Percentiles rank a stretch among this genome's conserved stretches.
Conservation (phyloP, 495 filamentous ascomycete species). For the Neurospora terricola region DNA sequence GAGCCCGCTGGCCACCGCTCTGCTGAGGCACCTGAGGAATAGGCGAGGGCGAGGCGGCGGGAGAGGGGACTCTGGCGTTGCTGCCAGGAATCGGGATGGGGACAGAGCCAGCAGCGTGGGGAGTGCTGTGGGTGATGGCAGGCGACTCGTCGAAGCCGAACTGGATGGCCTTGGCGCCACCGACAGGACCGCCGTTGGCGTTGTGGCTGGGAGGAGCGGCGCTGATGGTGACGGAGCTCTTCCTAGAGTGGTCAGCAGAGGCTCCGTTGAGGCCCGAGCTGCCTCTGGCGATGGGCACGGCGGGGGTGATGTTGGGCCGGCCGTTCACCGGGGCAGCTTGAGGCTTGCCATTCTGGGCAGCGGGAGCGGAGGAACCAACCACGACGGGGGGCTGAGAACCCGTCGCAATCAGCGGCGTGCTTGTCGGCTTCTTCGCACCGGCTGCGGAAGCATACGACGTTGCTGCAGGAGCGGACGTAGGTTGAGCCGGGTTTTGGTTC, state of each 20-base stretch:
- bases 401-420: conserved; percentile 58
- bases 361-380: conserved; percentile 54
- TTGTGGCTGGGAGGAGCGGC: conserved; percentile 64
- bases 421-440: conserved; percentile 63
- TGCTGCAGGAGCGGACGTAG: conserved; percentile 50
- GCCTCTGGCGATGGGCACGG: conserved; percentile 61
- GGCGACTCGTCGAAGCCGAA: conserved; percentile 77
- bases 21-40: conserved; percentile 75
- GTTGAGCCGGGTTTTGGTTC: conserved; percentile 44
- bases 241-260: conserved; percentile 60
- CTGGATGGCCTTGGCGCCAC: conserved; percentile 48
- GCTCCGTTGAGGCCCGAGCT: conserved; percentile 46
- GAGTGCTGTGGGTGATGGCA: conserved; percentile 50
- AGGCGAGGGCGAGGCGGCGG: conserved; percentile 72
- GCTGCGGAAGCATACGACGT: conserved; percentile 64
- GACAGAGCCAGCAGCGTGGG: conserved; percentile 42
- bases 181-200: conserved; percentile 60
- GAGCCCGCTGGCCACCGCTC: conserved; percentile 76
- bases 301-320: conserved; percentile 62
- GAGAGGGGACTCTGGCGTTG: conserved; percentile 59
- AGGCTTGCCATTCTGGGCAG: conserved; percentile 73
- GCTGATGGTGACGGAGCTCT: conserved; percentile 80
- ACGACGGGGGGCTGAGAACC: conserved; percentile 55
- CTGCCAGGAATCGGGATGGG: conserved; percentile 56
- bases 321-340: conserved; percentile 76